Conservation (phyloP, 2,329 filamentous ascomycete species). For the Colletotrichum tropicicola region DNA sequence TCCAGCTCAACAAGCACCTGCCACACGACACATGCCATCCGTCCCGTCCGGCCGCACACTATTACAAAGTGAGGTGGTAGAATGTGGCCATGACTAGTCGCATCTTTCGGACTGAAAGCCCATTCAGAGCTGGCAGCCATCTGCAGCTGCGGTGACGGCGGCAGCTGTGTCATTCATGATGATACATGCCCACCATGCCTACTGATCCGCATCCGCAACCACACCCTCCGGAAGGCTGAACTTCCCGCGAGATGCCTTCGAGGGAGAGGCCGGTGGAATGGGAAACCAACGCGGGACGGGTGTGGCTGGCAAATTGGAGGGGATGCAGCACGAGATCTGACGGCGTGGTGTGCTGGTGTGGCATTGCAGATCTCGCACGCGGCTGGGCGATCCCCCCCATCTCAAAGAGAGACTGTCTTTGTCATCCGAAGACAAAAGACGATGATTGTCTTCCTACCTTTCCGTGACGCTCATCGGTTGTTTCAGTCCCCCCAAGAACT, state of each 20-base stretch:
- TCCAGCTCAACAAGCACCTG: not conserved
- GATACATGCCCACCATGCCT: too few relatives aligned
- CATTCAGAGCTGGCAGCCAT: too few relatives aligned
- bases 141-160: too few relatives aligned
- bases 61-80: too few relatives aligned
- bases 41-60: not conserved
- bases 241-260: not conserved
- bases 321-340: slow-evolving; percentile 7
- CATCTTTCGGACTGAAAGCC: too few relatives aligned
- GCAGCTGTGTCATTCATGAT: too few relatives aligned
- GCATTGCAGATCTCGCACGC: not conserved
- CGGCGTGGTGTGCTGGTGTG: not conserved
- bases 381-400: not conserved
- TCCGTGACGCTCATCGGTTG: not conserved
- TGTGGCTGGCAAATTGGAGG: slow-evolving; percentile 1
- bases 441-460: not conserved
- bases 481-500: slow-evolving; percentile 7
- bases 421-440: slow-evolving; percentile 8
- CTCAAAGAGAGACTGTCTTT: not conserved
- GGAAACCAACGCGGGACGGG: not conserved
- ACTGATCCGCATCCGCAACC: not conserved
- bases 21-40: not conserved
- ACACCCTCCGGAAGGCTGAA: too few relatives aligned
- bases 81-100: too few relatives aligned
- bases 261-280: not conserved